phyloP scores from a whole-genome alignment of 257 asterid genomes.

The Rehmannia glutinosa region DNA sequence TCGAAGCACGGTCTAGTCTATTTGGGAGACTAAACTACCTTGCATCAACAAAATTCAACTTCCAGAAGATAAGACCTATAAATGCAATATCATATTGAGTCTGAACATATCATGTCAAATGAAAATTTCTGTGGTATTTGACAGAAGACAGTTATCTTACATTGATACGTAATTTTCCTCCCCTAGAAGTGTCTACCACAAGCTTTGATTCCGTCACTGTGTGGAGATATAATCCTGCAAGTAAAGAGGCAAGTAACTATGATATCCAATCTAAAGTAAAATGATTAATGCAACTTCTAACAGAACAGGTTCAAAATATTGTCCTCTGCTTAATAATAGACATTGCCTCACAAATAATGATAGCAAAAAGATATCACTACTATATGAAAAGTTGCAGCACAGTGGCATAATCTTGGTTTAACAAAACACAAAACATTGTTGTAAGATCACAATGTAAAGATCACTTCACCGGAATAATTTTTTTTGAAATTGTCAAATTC shows the following conservation, averaged over 20 bases:
- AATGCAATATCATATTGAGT: constrained; percentile 11
- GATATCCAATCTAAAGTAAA: background rate
- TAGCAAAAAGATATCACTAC: background rate
- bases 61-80: background rate
- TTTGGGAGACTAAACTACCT: constrained; percentile 9
- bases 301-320: constrained; percentile 1
- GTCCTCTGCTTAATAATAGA: background rate
- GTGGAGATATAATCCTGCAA: constrained; percentile 85
- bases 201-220: constrained; percentile 85
- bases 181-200: constrained; percentile 93
- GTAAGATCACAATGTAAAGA: background rate
- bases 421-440: background rate
- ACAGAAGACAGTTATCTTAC: constrained; percentile 41
- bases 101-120: background rate
- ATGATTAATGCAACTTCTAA: background rate
- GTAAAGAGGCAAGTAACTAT: constrained; percentile 19
- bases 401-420: background rate
- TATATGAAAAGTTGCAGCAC: background rate
- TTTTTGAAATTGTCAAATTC: too few relatives aligned
- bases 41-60: background rate
- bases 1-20: background rate
- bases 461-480: background rate
- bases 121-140: background rate
- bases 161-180: constrained; percentile 78
- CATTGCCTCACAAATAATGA: background rate